A percentile compares a stretch with the other conserved stretches of the same genome.
phyloP scores from a whole-genome alignment of 1,284 basidiomycete species.

The Leccinum cinnamomeum region DNA sequence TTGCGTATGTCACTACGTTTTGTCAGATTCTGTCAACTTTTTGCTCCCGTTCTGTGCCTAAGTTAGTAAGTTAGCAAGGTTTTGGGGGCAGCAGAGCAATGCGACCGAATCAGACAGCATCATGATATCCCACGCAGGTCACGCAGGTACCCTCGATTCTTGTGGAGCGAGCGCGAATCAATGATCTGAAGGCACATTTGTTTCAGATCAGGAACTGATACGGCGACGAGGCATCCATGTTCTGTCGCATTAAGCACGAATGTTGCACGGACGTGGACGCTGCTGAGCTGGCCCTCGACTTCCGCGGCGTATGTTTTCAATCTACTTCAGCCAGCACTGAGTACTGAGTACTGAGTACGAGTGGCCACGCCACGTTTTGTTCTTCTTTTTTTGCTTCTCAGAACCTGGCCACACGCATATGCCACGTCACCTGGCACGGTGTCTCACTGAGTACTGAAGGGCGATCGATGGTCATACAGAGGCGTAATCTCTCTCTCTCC shows the following conservation, averaged over 20 bases:
- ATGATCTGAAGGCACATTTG: neutral
- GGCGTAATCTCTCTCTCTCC: neutral
- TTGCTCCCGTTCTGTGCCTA: neutral
- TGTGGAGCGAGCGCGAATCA: neutral
- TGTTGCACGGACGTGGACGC: neutral
- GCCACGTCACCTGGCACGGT: neutral
- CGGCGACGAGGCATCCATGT: neutral
- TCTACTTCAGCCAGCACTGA: neutral
- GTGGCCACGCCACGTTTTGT: neutral
- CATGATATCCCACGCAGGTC: neutral
- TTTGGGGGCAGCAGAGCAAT: neutral
- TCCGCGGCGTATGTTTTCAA: neutral
- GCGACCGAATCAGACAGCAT: neutral
- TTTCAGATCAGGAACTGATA: neutral
- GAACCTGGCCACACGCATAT: neutral
- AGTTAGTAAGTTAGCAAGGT: neutral
- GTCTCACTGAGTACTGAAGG: neutral
- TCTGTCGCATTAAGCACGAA: neutral
- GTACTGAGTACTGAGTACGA: neutral
- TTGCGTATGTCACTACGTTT: neutral
- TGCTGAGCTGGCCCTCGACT: neutral
- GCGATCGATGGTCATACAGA: neutral
- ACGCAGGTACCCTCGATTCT: neutral
- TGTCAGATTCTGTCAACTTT: neutral
- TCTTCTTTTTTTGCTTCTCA: neutral